These are phyloP conservation scores for Ophiocordyceps camponoti-saundersi DNA, from an alignment of 2,329 filamentous ascomycete species.

Conservation along the genomic window DNA sequence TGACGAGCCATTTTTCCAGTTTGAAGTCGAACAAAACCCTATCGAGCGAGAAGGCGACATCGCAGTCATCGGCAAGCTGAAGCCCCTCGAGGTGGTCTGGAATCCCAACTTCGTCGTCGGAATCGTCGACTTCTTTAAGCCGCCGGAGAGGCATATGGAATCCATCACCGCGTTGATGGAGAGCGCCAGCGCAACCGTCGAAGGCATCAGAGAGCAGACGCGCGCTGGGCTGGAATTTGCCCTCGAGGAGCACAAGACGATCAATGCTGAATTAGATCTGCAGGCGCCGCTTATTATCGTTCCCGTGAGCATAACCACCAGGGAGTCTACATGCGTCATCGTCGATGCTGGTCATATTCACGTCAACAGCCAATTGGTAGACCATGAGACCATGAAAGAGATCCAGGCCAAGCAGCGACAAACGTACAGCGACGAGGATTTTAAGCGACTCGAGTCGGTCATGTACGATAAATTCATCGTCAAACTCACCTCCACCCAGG, in stretches of 20 bases:
- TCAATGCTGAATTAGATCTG: constrained; percentile 89
- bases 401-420: constrained; percentile 83
- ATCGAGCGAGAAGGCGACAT: constrained; percentile 85
- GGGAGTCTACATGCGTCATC: constrained; percentile 75
- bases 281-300: constrained; percentile 94
- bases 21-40: constrained; percentile 89
- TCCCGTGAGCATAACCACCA: constrained; percentile 74
- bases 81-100: constrained; percentile 93
- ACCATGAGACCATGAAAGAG: constrained; percentile 75
- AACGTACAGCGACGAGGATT: constrained; percentile 76
- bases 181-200: constrained; percentile 84
- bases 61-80: constrained; percentile 76
- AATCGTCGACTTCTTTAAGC: constrained; percentile 87
- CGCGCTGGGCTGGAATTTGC: constrained; percentile 92
- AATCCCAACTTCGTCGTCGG: constrained; percentile 88
- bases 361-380: constrained; percentile 84
- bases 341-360: constrained; percentile 92
- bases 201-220: constrained; percentile 88
- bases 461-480: constrained; percentile 98
- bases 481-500: constrained; percentile 84
- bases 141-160: constrained; percentile 94
- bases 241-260: constrained; percentile 91
- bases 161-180: constrained; percentile 94
- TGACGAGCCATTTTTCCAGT: constrained; percentile 72
- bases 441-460: constrained; percentile 68